A percentile compares a stretch with the other conserved stretches of the same genome.
These are phyloP conservation scores for Cardiosporidium cionae DNA, from an alignment of 169 alveolate genomes.

Conservation along the genomic window DNA sequence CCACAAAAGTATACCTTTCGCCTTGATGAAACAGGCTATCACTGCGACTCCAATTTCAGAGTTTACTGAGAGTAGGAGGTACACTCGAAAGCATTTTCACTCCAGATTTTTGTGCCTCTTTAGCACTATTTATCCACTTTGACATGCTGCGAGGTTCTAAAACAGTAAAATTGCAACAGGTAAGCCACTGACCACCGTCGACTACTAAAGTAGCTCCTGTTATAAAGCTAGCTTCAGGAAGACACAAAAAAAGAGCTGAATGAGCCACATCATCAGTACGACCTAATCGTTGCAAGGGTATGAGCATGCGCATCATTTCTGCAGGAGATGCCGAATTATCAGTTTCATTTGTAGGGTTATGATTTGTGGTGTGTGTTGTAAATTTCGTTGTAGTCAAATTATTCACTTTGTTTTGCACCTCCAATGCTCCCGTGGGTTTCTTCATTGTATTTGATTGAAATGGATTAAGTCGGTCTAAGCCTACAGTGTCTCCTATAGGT, in stretches of 20 bases:
- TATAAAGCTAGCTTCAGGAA: conserved; percentile 31
- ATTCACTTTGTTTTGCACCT: no score
- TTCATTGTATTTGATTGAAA: no score
- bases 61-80: no score
- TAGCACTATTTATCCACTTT: no score
- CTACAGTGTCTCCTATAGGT: conserved; percentile 65
- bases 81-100: no score
- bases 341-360: no score
- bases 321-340: not conserved
- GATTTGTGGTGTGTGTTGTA: not conserved
- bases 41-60: no score
- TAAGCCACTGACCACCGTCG: conserved; percentile 68
- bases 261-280: conserved; percentile 7
- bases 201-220: conserved; percentile 64
- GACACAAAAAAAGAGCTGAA: conserved; percentile 8
- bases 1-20: no score
- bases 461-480: conserved; percentile 29
- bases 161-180: conserved; percentile 7
- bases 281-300: conserved; percentile 17
- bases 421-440: no score
- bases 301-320: not conserved
- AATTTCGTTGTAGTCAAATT: not conserved
- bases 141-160: no score
- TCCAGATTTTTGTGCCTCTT: no score
- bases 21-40: no score